phyloP scores from a whole-genome alignment of 371 early-diverging fungal genomes.

The Furculomyces boomerangus region DNA sequence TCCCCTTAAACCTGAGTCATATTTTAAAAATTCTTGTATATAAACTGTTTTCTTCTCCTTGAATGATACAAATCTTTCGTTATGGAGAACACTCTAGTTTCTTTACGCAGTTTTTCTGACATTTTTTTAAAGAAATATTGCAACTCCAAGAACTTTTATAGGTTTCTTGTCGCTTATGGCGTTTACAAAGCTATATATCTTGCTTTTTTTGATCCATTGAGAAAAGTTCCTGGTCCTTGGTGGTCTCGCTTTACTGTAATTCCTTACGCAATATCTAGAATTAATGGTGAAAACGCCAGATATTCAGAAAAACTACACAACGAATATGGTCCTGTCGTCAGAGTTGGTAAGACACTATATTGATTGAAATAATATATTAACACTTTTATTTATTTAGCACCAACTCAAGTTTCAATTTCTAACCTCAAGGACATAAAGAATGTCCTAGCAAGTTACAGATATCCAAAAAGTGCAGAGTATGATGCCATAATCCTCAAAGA shows the following conservation, averaged over 20 bases:
- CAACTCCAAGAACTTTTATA: too few relatives aligned
- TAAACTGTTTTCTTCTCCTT: too few relatives aligned
- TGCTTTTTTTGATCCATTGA: constrained; percentile 6
- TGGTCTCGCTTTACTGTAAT: constrained; percentile 11
- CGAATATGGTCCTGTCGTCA: constrained; percentile 18
- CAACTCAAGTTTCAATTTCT: constrained; percentile 12
- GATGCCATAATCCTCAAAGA: constrained; percentile 4
- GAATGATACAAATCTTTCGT: too few relatives aligned
- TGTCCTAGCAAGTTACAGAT: constrained; percentile 14
- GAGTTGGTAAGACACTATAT: constrained; percentile 8
- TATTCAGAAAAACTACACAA: constrained; percentile 9
- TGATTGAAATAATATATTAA: too few relatives aligned
- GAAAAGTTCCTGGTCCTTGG: constrained; percentile 12
- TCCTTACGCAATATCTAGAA: constrained; percentile 2
- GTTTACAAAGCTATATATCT: background rate
- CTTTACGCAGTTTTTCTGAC: too few relatives aligned
- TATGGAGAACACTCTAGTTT: too few relatives aligned
- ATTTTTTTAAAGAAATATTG: too few relatives aligned
- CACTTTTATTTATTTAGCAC: too few relatives aligned
- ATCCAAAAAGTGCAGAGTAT: constrained; percentile 13
- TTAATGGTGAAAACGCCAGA: constrained; percentile 7
- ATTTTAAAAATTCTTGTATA: too few relatives aligned
- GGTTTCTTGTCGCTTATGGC: background rate
- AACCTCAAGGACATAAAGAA: constrained; percentile 8
- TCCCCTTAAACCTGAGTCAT: too few relatives aligned